Percentiles rank a stretch among this genome's conserved stretches.
Evolutionary conservation across 805 yeast species (phyloP).

Genomic region (Metschnikowia peoriensis): DNA sequence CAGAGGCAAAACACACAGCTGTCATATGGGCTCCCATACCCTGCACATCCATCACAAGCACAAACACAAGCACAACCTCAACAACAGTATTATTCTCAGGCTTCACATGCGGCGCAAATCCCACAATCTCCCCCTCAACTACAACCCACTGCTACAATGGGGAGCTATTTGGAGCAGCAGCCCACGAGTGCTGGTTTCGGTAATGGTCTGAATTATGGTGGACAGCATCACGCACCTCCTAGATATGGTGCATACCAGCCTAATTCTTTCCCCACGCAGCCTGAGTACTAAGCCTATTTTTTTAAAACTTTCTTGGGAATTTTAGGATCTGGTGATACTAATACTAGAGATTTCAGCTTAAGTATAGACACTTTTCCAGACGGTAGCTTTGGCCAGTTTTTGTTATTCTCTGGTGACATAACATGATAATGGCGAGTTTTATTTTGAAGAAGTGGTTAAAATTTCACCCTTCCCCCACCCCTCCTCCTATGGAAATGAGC

Average conservation of each 20-base stretch:
- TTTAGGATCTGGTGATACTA: too few relatives aligned
- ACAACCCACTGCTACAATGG: neutral
- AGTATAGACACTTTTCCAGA: too few relatives aligned
- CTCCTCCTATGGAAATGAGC: too few relatives aligned
- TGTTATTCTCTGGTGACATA: too few relatives aligned
- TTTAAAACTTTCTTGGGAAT: too few relatives aligned
- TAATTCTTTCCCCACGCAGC: neutral
- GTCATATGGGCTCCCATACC: slow-evolving; percentile 6
- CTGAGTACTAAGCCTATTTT: neutral
- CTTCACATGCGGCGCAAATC: neutral
- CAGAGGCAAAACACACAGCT: slow-evolving; percentile 5
- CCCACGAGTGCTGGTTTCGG: slow-evolving; percentile 45
- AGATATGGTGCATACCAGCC: neutral
- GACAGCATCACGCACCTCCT: neutral
- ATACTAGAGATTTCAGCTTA: too few relatives aligned
- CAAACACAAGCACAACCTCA: neutral
- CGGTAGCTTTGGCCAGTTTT: too few relatives aligned
- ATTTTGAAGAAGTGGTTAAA: too few relatives aligned
- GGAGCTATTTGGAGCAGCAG: slow-evolving; percentile 21
- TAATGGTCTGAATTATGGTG: slow-evolving; percentile 18
- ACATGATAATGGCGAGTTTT: too few relatives aligned
- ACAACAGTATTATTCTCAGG: neutral
- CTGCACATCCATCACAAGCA: slow-evolving; percentile 1
- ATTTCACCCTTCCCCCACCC: too few relatives aligned
- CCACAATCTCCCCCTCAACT: neutral